Evolutionary conservation across 2,329 filamentous ascomycete genomes (phyloP).

Genomic region (Arthrobotrys entomopaga): DNA sequence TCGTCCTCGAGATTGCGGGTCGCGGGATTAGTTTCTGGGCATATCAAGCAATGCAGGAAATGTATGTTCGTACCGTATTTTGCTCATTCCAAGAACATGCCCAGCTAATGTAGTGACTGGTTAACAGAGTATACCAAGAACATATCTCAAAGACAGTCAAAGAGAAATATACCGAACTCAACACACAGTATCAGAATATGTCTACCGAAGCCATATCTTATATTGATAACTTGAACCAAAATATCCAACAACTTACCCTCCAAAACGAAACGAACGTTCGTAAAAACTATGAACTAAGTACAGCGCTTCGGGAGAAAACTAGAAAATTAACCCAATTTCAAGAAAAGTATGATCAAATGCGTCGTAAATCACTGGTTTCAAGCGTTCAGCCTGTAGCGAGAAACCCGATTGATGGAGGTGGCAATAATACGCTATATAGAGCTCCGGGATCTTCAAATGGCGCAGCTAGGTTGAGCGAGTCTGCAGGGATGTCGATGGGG

Average conservation of each 20-base stretch:
- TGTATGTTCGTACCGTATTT: conserved; percentile 66
- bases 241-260: conserved; percentile 66
- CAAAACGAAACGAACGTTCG: conserved; percentile 73
- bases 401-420: conserved; percentile 63
- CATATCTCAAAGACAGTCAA: conserved; percentile 76
- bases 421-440: conserved; percentile 1
- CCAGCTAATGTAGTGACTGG: too few relatives aligned
- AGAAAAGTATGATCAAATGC: conserved; percentile 71
- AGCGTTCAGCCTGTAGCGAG: conserved; percentile 69
- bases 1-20: conserved; percentile 87
- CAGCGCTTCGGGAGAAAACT: conserved; percentile 75
- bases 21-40: conserved; percentile 84
- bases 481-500: not conserved
- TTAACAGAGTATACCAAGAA: conserved; percentile 76
- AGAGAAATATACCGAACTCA: conserved; percentile 75
- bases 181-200: conserved; percentile 76
- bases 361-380: conserved; percentile 68
- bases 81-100: not conserved
- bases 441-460: conserved; percentile 25
- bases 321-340: conserved; percentile 76
- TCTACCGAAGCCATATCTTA: conserved; percentile 79
- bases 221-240: conserved; percentile 69
- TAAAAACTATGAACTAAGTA: conserved; percentile 77
- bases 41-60: conserved; percentile 85
- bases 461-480: conserved; percentile 2